phyloP scores from a whole-genome alignment of 2,329 filamentous ascomycete genomes.

The Lasiodiplodia gonubiensis region DNA sequence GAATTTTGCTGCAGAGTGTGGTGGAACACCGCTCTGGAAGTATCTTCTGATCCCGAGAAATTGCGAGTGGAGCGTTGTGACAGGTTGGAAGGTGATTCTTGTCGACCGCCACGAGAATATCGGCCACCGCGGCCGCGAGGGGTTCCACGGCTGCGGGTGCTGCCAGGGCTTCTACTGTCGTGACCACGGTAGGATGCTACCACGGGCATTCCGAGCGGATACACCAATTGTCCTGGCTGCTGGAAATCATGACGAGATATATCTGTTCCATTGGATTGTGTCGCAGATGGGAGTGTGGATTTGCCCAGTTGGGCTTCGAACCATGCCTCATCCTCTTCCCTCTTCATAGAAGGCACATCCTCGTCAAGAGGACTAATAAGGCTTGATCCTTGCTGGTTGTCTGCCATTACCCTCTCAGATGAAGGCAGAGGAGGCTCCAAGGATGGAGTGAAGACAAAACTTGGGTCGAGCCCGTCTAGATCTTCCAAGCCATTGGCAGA shows the following conservation, averaged over 20 bases:
- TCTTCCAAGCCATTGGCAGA: background rate
- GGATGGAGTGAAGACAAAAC: background rate
- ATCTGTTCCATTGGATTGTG: background rate
- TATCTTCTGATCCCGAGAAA: background rate
- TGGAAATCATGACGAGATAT: background rate
- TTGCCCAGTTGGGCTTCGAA: background rate
- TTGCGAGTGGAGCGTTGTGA: background rate
- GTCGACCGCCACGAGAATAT: background rate
- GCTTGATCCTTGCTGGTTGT: background rate
- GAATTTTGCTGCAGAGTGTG: background rate
- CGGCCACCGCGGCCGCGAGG: background rate
- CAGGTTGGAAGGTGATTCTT: background rate
- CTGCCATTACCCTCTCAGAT: background rate
- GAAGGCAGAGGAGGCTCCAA: background rate
- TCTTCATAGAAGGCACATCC: background rate
- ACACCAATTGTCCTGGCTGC: background rate
- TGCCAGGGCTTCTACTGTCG: background rate
- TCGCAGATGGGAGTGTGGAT: background rate
- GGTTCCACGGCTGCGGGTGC: no score
- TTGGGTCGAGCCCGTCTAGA: background rate
- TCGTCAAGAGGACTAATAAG: background rate
- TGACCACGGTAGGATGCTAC: background rate
- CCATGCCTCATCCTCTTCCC: constrained; percentile 9
- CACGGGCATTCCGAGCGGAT: background rate
- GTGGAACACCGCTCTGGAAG: background rate